Evolutionary conservation across 129 eudicot genomes (phyloP), one percentile per base, ranked within the genome.

Genomic region (Flaveria linearis): DNA sequence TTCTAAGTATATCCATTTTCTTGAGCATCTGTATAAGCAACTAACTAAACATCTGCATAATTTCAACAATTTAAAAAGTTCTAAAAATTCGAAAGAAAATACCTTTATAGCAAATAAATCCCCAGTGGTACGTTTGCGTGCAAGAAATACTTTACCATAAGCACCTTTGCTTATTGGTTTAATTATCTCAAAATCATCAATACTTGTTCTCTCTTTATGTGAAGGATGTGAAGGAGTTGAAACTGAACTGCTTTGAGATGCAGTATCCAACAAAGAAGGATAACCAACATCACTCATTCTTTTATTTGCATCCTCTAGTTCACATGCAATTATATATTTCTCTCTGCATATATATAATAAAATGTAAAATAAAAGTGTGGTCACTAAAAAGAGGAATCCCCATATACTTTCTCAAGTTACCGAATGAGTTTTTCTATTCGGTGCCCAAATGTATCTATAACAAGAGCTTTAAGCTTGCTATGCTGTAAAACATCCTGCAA

Each of bases 71-170:
- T 18, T 8, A 51, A 49, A 45, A 63, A 33, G 41, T 14, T 51
- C 1, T 14, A 10, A 16, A 72, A 26, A 42, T 15, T 47, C 30
- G 55, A 33, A 45, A 36, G 51, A 46, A 8, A 42, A 55, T 88
- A 89, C 97, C 97, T 92, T 92, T 52, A 92, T 89, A 26, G 97
- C 97, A 89, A 92, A 92, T 16, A 92, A 77, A 83, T 92, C 97
- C 71, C 97, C 96, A 36, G 97, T 89, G 5, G 96, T 81, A 52
- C 93, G 80, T 83, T 91, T 91, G 72, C 93, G 84, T 60, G 97
- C 93, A 79, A 91, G 85, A 82, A 86, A 91, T 15, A 91, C 97
- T 84, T 84, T 88, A 50, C 97, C 97, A 76, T 79, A 91, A 69
- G 97, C 97, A 60, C 97, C 97, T 76, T 85, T 86, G 83, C 93